A percentile compares a stretch with the other conserved stretches of the same genome.
These are phyloP conservation scores for Umbelopsis sp. DNA, from an alignment of 192 early-diverging fungal genomes.

Conservation along the genomic window DNA sequence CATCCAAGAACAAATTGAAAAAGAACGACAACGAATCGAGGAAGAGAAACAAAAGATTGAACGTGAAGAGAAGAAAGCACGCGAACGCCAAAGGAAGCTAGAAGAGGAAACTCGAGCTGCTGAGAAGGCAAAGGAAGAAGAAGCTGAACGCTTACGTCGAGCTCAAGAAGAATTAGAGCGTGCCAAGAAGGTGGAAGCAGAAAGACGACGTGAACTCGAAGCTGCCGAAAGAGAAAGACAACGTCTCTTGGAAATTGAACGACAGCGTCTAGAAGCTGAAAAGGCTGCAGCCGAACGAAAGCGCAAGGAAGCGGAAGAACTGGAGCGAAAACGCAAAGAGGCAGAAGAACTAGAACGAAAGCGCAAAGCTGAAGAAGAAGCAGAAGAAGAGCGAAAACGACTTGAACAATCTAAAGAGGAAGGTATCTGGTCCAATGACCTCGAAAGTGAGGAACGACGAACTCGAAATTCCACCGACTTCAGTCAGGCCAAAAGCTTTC, in stretches of 20 bases:
- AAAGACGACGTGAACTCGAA: not conserved
- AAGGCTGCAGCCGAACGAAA: not conserved
- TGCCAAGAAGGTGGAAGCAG: constrained; percentile 1
- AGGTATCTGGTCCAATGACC: not conserved
- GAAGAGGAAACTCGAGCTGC: constrained; percentile 15
- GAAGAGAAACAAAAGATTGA: constrained; percentile 29
- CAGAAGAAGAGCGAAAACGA: no score
- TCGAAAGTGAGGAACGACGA: not conserved
- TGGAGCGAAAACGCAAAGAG: constrained; percentile 4
- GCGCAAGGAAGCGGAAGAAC: constrained; percentile 4
- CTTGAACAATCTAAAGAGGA: not conserved
- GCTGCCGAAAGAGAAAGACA: not conserved
- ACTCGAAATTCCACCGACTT: constrained; percentile 8
- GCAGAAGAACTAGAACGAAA: constrained; percentile 5
- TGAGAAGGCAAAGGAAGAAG: constrained; percentile 6
- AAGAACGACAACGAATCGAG: constrained; percentile 9
- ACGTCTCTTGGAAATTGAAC: not conserved
- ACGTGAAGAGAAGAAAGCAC: constrained; percentile 19
- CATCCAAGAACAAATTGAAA: constrained; percentile 18
- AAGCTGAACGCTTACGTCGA: constrained; percentile 13
- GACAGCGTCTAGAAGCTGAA: not conserved
- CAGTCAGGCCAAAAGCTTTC: not conserved
- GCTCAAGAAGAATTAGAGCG: constrained; percentile 18
- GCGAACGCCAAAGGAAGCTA: constrained; percentile 18
- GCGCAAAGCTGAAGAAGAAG: not conserved